Evolutionary conservation across 257 asterid species (phyloP).

Genomic region (Phtheirospermum japonicum): DNA sequence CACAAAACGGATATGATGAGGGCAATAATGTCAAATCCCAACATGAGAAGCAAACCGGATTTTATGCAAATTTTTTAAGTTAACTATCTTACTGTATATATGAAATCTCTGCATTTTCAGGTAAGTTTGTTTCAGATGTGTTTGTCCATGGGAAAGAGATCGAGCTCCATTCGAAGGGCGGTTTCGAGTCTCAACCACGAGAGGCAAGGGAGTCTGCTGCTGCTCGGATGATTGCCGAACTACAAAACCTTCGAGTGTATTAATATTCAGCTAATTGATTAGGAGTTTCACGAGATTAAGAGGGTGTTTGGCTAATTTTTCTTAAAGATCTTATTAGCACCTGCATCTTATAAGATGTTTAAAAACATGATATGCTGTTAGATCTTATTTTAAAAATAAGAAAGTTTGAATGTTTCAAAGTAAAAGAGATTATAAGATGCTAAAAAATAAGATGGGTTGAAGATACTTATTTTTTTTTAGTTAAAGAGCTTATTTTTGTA

Average conservation of each 20-base stretch:
- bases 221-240: conserved; percentile 32
- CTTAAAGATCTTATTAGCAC: too few relatives aligned
- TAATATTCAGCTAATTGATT: background rate
- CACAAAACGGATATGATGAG: conserved; percentile 1
- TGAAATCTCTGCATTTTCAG: conserved; percentile 23
- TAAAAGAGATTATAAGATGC: too few relatives aligned
- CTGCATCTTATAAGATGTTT: too few relatives aligned
- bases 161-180: conserved; percentile 30
- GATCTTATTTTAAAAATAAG: too few relatives aligned
- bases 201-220: conserved; percentile 59
- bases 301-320: too few relatives aligned
- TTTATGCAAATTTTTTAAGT: conserved; percentile 32
- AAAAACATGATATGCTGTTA: too few relatives aligned
- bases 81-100: background rate
- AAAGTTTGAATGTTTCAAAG: too few relatives aligned
- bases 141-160: conserved; percentile 28
- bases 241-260: background rate
- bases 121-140: conserved; percentile 37
- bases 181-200: conserved; percentile 30
- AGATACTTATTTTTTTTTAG: too few relatives aligned
- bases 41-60: conserved; percentile 6
- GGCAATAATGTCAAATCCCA: background rate
- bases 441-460: too few relatives aligned
- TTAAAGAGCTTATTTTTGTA: too few relatives aligned
- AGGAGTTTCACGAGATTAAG: too few relatives aligned